phyloP scores from a whole-genome alignment of 2,329 filamentous ascomycete species.

The Chrysosporium keratinophilum region DNA sequence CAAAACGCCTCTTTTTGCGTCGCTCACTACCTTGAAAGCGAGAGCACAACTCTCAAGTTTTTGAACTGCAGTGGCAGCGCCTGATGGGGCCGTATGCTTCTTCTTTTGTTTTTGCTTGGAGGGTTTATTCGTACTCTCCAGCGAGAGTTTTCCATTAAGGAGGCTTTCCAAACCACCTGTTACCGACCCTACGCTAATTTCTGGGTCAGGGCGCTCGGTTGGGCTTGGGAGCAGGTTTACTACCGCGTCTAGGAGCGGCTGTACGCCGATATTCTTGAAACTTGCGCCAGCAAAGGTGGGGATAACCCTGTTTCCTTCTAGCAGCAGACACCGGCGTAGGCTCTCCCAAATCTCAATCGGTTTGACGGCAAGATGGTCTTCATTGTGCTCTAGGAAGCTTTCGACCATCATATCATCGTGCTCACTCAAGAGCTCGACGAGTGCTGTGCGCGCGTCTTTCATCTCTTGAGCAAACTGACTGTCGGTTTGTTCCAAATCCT shows the following conservation, averaged over 20 bases:
- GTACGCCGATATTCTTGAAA: conserved; percentile 86
- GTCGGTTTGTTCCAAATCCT: conserved; percentile 44
- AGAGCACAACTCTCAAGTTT: conserved; percentile 61
- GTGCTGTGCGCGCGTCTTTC: conserved; percentile 60
- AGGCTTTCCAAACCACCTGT: conserved; percentile 46
- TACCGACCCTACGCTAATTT: conserved; percentile 56
- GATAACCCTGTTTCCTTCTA: conserved; percentile 57
- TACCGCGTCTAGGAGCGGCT: conserved; percentile 80
- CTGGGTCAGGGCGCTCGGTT: conserved; percentile 64
- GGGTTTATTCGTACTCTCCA: conserved; percentile 28
- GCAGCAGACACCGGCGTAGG: conserved; percentile 60
- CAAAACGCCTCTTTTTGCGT: conserved; percentile 72
- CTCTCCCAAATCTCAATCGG: conserved; percentile 58
- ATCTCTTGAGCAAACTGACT: conserved; percentile 53
- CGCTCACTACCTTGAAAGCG: conserved; percentile 89
- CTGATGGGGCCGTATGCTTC: conserved; percentile 37
- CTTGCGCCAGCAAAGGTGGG: conserved; percentile 87
- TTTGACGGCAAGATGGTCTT: conserved; percentile 59
- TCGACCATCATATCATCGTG: conserved; percentile 81
- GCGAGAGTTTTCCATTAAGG: conserved; percentile 37
- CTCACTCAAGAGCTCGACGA: conserved; percentile 78
- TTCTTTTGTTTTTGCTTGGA: conserved; percentile 35
- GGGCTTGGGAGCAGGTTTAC: conserved; percentile 80
- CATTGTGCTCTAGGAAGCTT: conserved; percentile 65
- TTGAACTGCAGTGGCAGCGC: conserved; percentile 36